Evolutionary conservation across 805 yeast species (phyloP), one percentile per base, ranked within the genome.

Genomic region (Cyberlindnera euphorbiiphila): DNA sequence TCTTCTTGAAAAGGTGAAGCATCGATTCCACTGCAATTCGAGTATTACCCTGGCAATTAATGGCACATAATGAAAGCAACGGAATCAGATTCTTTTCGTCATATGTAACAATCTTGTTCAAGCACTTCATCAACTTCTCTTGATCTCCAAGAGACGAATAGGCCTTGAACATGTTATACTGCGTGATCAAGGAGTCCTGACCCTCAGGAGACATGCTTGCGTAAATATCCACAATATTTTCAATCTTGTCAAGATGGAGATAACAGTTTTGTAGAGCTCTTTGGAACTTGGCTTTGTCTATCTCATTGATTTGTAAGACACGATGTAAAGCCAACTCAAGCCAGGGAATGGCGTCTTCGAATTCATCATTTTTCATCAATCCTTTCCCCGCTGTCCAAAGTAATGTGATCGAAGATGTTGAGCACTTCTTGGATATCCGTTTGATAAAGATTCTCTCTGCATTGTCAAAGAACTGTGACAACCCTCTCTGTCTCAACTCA

Each of bases 271-370:
- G 55, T 17, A 66, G 46, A 3, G 66, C 65, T 31, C 72, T 53
- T 37, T 64, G 59, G 4, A 68, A 43, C 42, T 66, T 66, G 2
- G 60, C 66, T 22, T 41, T 50, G 25, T 65, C 68, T 6, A 44
- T 46, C 12, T 56, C 57, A 12, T 51, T 49, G 18, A 54, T 44
- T 14, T 50, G 46, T 5, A 60, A 31, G 5, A 59, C 23, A n/a
- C 53, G 40, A 14, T 45, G 53, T 9, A 61, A 42, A 6, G 60
- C 50, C 2, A 58, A 31, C 6, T 51, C 38, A 31, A 55, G 57
- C 54, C 59, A 61, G 3, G 42, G 47, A 10, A 54, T 42, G 6
- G 60, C 46, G 15, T 55, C 53, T 1, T 24, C 18, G 26, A 29
- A 46, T 3, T 52, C 38, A 7, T 45, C 48, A 9, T 29, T 36